Evolutionary conservation across 805 yeast species (phyloP).

Genomic region (Candida ponderosae): DNA sequence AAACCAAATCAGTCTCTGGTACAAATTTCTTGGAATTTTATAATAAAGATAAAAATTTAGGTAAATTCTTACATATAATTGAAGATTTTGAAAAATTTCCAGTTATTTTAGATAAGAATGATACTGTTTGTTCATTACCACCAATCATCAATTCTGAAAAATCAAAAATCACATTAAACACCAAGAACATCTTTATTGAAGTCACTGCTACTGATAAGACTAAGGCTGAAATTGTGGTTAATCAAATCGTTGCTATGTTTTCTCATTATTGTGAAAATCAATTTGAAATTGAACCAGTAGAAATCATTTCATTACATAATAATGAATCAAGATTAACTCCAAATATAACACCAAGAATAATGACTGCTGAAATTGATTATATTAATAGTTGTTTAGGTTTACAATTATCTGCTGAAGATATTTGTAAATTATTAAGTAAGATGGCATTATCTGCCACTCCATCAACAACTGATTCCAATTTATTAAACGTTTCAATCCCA

Average conservation of each 20-base stretch:
- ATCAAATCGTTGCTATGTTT: constrained; percentile 93
- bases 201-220: constrained; percentile 94
- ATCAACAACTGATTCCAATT: constrained; percentile 35
- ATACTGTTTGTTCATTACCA: constrained; percentile 84
- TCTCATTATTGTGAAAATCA: constrained; percentile 76
- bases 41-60: constrained; percentile 82
- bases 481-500: constrained; percentile 54
- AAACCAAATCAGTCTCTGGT: constrained; percentile 64
- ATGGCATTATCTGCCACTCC: constrained; percentile 73
- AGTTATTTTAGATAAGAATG: constrained; percentile 70
- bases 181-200: constrained; percentile 86
- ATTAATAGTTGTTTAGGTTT: constrained; percentile 93
- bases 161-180: constrained; percentile 78
- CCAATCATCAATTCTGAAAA: constrained; percentile 93
- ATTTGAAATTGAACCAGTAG: constrained; percentile 85
- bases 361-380: constrained; percentile 72
- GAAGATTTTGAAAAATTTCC: constrained; percentile 87
- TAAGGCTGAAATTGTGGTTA: constrained; percentile 86
- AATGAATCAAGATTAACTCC: constrained; percentile 72
- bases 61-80: constrained; percentile 83
- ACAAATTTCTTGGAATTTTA: constrained; percentile 79
- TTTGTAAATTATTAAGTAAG: constrained; percentile 58
- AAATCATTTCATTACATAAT: constrained; percentile 77
- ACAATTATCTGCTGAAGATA: constrained; percentile 57
- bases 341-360: constrained; percentile 52